Evolutionary conservation across 1,139 yeast species (phyloP), one percentile per base, ranked within the genome.

Genomic region (Sugiyamaella castrensis): DNA sequence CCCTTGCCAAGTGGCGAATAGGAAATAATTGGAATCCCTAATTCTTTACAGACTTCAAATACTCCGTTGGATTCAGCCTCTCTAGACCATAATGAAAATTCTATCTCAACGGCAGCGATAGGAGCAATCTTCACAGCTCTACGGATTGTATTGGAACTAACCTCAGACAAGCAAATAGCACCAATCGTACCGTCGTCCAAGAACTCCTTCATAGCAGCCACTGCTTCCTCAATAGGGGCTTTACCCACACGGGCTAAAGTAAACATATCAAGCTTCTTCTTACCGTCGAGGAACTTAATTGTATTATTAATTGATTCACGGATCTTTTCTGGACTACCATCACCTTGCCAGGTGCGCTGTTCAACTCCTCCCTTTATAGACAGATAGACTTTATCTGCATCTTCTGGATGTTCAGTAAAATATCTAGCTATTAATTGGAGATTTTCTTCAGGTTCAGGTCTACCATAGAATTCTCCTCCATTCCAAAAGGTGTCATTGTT

Each of bases 1-100:
- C 96, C 96, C 60, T 86, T 74, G n/a, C 88, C 82, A 53, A 88
- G 72, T 37, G 96, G 96, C 27, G 95, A 84, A 68, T 88, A 87
- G 27, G 91, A 87, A 53, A 85, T 70, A 34, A 87, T 71, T 8
- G 92, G 84, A 50, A 87, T 75, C n/a, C 71, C 71, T 35, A 77
- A 71, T 52, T 81, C 82, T n/a, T 67, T 71, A 53, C 80, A 75
- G 4, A 71, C 66, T 12, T 73, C 75, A 53, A 82, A 76, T 16
- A 84, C 75, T 1, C 91, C 95, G 59, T 84, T 79, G 8, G 67
- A 54, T 36, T 80, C 62, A 31, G 82, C 75, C 37, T 83, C 86
- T 43, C 77, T 75, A n/a, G 81, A 68, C 67, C 82, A 77, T 55
- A 87, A 61, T 1, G 95, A 85, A 52, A 82, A 74, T 67, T 88